A percentile compares a stretch with the other conserved stretches of the same genome.
Evolutionary conservation across 2,329 filamentous ascomycete genomes (phyloP).

Genomic region (Gliomastix tumulicola): DNA sequence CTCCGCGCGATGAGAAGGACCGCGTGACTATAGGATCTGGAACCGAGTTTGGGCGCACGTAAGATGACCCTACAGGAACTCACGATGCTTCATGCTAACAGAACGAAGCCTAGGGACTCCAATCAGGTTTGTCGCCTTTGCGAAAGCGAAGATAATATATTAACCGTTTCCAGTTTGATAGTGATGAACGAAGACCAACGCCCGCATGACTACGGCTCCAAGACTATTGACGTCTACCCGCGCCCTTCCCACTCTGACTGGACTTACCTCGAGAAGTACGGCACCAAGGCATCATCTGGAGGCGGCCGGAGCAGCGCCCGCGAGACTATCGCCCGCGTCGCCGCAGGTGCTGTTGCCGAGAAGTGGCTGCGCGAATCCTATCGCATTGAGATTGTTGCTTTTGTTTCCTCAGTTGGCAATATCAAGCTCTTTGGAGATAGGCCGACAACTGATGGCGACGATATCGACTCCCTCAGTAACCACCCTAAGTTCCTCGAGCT

Average conservation of each 20-base stretch:
- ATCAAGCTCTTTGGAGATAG: conserved; percentile 21
- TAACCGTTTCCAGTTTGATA: conserved; percentile 1
- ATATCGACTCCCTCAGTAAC: conserved; percentile 46
- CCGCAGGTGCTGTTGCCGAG: conserved; percentile 86
- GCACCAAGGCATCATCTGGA: conserved; percentile 83
- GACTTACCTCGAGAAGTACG: conserved; percentile 97
- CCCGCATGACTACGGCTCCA: conserved; percentile 82
- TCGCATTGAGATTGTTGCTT: conserved; percentile 86
- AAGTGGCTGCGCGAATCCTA: conserved; percentile 80
- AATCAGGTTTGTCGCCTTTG: conserved; percentile 66
- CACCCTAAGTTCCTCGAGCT: conserved; percentile 76
- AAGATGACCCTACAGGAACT: background rate
- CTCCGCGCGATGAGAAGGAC: conserved; percentile 89
- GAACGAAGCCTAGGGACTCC: conserved; percentile 62
- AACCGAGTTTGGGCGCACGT: conserved; percentile 78
- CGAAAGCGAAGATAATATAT: background rate
- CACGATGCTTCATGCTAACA: background rate
- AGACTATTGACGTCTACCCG: conserved; percentile 87
- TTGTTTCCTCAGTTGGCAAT: conserved; percentile 75
- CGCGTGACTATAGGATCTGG: conserved; percentile 87
- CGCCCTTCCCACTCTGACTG: conserved; percentile 91
- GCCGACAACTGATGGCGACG: conserved; percentile 11
- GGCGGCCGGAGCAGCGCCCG: conserved; percentile 87
- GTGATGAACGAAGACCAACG: conserved; percentile 87
- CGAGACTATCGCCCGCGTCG: conserved; percentile 90